These are phyloP conservation scores for Leccinum insolens DNA, from an alignment of 1,284 basidiomycete genomes.

Conservation along the genomic window DNA sequence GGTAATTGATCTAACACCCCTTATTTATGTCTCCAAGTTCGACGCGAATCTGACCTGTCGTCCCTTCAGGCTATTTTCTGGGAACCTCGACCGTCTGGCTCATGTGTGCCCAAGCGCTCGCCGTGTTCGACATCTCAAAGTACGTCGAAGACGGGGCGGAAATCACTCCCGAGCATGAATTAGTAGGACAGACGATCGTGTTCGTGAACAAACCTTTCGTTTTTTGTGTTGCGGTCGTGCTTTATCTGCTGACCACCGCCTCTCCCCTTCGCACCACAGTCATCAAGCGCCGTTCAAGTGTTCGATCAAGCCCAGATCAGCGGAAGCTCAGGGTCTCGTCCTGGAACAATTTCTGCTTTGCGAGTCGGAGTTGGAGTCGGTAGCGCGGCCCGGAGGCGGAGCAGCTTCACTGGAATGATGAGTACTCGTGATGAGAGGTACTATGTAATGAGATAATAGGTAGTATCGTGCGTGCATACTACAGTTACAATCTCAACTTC, in stretches of 20 bases:
- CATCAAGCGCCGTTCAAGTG: constrained; percentile 62
- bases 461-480: no score
- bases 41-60: neutral
- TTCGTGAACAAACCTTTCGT: neutral
- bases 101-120: constrained; percentile 16
- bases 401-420: neutral
- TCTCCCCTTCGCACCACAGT: constrained; percentile 32
- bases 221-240: neutral
- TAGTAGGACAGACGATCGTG: constrained; percentile 18
- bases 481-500: no score
- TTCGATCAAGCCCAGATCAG: constrained; percentile 54
- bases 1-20: constrained; percentile 6
- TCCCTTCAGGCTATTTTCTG: constrained; percentile 21
- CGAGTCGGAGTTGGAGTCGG: neutral
- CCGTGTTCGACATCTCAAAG: constrained; percentile 25
- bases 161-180: constrained; percentile 21
- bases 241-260: neutral
- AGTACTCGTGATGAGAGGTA: no score
- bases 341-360: constrained; percentile 35
- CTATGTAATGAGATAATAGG: neutral
- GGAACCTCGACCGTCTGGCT: constrained; percentile 21
- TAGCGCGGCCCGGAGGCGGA: neutral
- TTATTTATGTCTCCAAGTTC: neutral
- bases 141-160: constrained; percentile 20
- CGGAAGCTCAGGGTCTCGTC: constrained; percentile 48